Base-by-base conservation (phyloP, 768 basidiomycete genomes). In the Grammothele lineata region DNA sequence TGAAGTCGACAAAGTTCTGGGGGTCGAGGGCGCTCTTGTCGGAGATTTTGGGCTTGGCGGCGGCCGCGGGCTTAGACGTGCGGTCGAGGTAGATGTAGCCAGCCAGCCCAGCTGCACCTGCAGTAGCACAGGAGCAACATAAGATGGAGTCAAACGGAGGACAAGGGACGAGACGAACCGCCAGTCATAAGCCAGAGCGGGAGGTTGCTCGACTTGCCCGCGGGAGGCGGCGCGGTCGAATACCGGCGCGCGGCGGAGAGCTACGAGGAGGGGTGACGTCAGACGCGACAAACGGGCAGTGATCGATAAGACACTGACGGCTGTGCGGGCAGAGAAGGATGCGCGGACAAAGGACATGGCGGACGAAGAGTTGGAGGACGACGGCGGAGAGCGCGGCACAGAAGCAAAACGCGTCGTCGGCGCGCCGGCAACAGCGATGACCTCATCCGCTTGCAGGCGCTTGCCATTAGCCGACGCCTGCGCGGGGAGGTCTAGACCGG, bases 1-100 rank as follows among this genome's bases (percentile, higher is more conserved):
- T 83, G 67, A 96, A 85, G 62, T 90, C 81, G 40, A 82, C 66
- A 59, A 84, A 91, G 54, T 83, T 80, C 48, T 87, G 69, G 7
- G 87, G 78, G 62, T 88, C 84, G 21, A 92, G 75, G 11, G 85
- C 80, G 55, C 83, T 85, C 62, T 80, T 83, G 61, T 79, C 70
- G 51, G 76, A 52, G 27, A 52, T 52, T 37, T 57, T 54, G 37
- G 66, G 59, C 37, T 54, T 50, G 12, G 64, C 56, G 39, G 57
- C 5, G 48, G 38, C 47, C 11, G 46, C n/a, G 18, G 5, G n/a
- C 39, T 43, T 58, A 48, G 50, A 54, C 45, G 21, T 43, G 45
- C 61, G 61, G 19, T 74, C 70, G 48, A 81, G 66, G 66, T 84
- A 87, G 39, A 77, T 47, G 55, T 73, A 74, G 5, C 63, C 60